Evolutionary conservation across 148 eudicot genomes (phyloP), one percentile per base, ranked within the genome.

Genomic region (Chenopodium formosanum): DNA sequence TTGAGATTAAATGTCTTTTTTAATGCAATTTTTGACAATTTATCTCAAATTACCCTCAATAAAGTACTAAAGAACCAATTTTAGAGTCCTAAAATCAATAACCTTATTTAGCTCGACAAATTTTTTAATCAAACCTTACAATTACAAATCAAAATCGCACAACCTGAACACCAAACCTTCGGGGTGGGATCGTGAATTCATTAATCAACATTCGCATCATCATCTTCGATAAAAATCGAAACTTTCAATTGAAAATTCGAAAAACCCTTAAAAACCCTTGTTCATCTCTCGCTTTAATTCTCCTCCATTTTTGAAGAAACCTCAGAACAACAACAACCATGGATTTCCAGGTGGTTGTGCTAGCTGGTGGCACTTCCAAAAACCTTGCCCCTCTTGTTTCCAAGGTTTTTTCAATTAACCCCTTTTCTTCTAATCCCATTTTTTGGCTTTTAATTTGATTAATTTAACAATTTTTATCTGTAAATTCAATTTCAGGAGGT

Each of bases 311-410:
- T 4, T 10, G 25, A 52, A 53, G 19, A 53, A 53, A 0, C 0
- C 62, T 16, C 62, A 14, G 62, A 56, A 56, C 56, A 78, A 58
- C 44, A 40, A 40, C 44, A 53, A 68, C 23, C 13, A 96, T 96
- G 98, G 99, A 96, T 91, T 96, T 96, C 82, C 99, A 96, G 82
- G 99, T 94, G 69, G 97, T 96, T 27, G 99, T 96, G 10, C 83
- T 96, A 32, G 99, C 99, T n/a, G 99, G 99, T 22, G 99, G 98
- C 67, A 87, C 93, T 80, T 92, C 93, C 46, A 94, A 92, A 76
- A 86, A 85, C 11, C 94, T 96, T 44, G 83, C 82, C 22, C 99
- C 98, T 88, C 97, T 96, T 25, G 94, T 94, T 70, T 96, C 99
- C 71, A 85, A 94, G 95, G 98, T 96, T 66, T 29, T 32, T 46